Evolutionary conservation across 257 asterid species (phyloP), one percentile per base, ranked within the genome.

Genomic region (Solanum tacnaense): DNA sequence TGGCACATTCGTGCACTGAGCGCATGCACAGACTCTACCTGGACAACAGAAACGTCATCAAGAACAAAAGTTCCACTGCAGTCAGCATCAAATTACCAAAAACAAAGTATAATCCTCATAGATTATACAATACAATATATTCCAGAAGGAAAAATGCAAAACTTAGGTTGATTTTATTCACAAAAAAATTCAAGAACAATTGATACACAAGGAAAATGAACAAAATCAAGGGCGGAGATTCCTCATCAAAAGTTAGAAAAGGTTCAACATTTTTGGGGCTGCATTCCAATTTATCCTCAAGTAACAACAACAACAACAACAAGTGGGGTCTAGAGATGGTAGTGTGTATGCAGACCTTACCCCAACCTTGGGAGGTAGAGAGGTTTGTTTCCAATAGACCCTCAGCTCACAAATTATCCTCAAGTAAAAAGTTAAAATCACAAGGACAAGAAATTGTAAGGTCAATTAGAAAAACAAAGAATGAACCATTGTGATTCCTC

Each of bases 21-120:
- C 87, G 95, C 98, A 9, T 87, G 91, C 79, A 93, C 96, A 6
- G 98, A 92, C 84, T 94, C 93, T 73, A 95, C 94, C 98, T 96
- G 91, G 23, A 87, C 39, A 88, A 70, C 85, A 29, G 20, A 67
- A 83, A 18, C 44, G 83, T 46, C 52, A 86, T 21, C 75, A 44
- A 34, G 27, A 79, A 87, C 86, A 86, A 20, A 70, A 90, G 58
- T 18, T 71, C 65, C 75, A 74, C 70, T 60, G 23, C 87, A 87
- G 89, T 87, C 73, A 70, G 85, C 86, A 73, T 32, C 88, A 27
- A 88, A 36, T 85, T 71, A 81, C 36, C 85, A 60, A 3, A 71
- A 87, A 34, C 79, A n/a, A 89, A 21, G 32, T 11, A 71, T 3
- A 85, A 86, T 31, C 88, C 70, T 46, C 39, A 23, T 39, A 49